Conservation (phyloP, 371 early-diverging fungal genomes). For the Rhizopus arrhizus region DNA sequence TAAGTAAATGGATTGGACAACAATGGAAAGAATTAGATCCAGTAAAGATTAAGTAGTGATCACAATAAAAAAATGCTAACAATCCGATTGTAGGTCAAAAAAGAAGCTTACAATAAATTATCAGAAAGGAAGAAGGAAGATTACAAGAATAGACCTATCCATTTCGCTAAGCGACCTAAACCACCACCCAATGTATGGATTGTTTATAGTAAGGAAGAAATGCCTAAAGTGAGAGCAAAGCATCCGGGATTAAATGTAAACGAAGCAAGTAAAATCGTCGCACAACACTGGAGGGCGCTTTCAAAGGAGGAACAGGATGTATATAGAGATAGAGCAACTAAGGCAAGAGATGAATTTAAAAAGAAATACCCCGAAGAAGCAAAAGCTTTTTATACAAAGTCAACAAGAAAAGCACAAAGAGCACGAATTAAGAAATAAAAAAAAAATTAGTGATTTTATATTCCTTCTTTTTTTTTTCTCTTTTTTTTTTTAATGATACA, state of each 20-base stretch:
- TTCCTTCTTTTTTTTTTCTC: constrained; percentile 1
- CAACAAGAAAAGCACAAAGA: background rate
- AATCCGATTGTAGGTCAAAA: constrained; percentile 5
- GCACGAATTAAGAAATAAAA: background rate
- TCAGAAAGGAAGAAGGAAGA: constrained; percentile 12
- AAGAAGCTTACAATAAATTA: constrained; percentile 13
- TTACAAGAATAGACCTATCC: background rate
- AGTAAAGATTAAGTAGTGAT: constrained; percentile 3
- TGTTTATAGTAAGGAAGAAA: background rate
- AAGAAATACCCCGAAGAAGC: background rate
- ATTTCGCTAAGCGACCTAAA: background rate
- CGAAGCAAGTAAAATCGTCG: background rate
- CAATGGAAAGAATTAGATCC: constrained; percentile 20
- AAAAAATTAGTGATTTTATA: background rate
- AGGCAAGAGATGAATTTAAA: constrained; percentile 27
- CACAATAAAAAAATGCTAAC: background rate
- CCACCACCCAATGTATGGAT: constrained; percentile 7
- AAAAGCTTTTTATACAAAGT: background rate
- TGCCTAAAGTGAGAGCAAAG: constrained; percentile 3
- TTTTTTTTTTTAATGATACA: background rate
- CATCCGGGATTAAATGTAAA: background rate
- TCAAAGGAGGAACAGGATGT: constrained; percentile 2
- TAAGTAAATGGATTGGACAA: constrained; percentile 16
- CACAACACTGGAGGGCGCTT: background rate
- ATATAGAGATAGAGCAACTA: constrained; percentile 13